Base-by-base conservation (phyloP, 225 moss, liverwort and hornwort genomes). In the Climacium dendroides region DNA sequence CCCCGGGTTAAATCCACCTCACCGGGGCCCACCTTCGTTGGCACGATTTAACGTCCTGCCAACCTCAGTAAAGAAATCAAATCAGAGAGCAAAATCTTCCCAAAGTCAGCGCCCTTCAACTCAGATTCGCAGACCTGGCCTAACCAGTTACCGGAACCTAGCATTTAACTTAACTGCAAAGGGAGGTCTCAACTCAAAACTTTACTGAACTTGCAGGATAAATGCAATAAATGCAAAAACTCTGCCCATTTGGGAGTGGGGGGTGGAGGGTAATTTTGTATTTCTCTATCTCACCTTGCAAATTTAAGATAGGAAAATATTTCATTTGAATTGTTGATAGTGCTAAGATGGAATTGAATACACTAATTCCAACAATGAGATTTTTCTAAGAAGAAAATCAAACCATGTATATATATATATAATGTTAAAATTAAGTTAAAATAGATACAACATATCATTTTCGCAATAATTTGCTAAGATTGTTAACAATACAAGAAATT, bases 341-440 rank as follows among this genome's bases (percentile, higher is more conserved):
- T 5, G 41, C 15, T 25, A 15, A 13, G 25, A 15, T 41, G 41
- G 25, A 70, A 70, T 70, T 26, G 25, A 70, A 69, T 8, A 41
- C 15, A 8, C 5, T 70, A 15, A 41, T 41, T 5, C 24, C 25
- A 41, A 41, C 0, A 0, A 1, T 35, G 19, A 35, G 19, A 19
- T 65, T 65, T 1, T 19, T 34, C 19, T 35, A 65, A n/a, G 9
- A 65, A 35, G 35, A 35, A 11, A 65, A 65, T 3, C 2, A 35
- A 41, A 8, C 1, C 5, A 39, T 24, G 0, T 13, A 0, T 2
- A 5, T 15, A 26, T 71, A 26, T 5, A 14, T 15, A 48, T 8
- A 71, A 25, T 25, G 9, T 37, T 41, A 9, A 26, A 43, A 43
- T 71, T 43, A 16, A 43, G 1, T 43, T 43, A 15, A 39, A 41